phyloP scores from a whole-genome alignment of 306 rosid species.

The Nissolia schottii region DNA sequence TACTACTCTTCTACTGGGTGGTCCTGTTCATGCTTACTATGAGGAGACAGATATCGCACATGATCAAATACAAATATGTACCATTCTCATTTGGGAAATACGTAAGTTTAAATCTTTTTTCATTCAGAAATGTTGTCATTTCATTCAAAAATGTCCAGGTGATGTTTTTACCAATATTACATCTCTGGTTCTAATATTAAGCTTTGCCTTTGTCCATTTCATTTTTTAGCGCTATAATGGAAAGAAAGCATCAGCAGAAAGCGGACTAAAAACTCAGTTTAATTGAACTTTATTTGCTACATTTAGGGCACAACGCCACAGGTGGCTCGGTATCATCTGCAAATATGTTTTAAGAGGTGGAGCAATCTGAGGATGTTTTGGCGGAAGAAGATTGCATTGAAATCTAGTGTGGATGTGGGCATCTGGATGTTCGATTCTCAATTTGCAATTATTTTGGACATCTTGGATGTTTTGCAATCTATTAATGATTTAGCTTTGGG shows the following conservation, averaged over 20 bases:
- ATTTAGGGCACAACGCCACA: slow-evolving; percentile 24
- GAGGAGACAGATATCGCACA: slow-evolving; percentile 93
- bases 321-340: slow-evolving; percentile 38
- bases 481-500: slow-evolving; percentile 36
- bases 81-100: slow-evolving; percentile 95
- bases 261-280: slow-evolving; percentile 50
- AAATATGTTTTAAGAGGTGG: slow-evolving; percentile 31
- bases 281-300: slow-evolving; percentile 15
- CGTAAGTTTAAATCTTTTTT: slow-evolving; percentile 37
- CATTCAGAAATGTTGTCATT: not conserved
- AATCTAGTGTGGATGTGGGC: slow-evolving; percentile 23
- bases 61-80: slow-evolving; percentile 93
- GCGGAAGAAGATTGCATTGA: slow-evolving; percentile 28
- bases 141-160: not conserved
- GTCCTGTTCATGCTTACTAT: slow-evolving; percentile 73
- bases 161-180: not conserved
- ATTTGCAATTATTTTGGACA: slow-evolving; percentile 31
- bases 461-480: slow-evolving; percentile 25
- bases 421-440: slow-evolving; percentile 19
- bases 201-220: slow-evolving; percentile 11
- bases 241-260: slow-evolving; percentile 55
- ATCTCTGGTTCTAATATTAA: slow-evolving; percentile 13
- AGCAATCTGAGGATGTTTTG: slow-evolving; percentile 28
- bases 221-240: slow-evolving; percentile 65
- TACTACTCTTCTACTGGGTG: slow-evolving; percentile 93